Base-by-base conservation (phyloP, 345 rosid genomes). In the Lepidium africanum region DNA sequence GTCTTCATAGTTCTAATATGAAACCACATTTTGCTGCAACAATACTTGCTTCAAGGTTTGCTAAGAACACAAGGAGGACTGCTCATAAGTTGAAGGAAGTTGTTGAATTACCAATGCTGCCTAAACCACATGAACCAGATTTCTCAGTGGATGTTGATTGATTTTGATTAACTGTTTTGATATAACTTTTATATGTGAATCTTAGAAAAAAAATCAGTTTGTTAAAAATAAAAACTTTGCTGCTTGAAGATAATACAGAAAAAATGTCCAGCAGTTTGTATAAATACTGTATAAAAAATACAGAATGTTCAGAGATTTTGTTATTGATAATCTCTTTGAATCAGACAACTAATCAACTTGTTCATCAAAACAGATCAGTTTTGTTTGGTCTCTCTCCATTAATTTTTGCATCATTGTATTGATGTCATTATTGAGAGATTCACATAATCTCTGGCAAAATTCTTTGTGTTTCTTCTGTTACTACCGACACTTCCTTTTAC, bases 81-180 rank as follows among this genome's bases (percentile, higher is more conserved):
- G 81, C 83, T 56, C 89, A 82, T 73, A 93, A 84, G 81, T 41
- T 79, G 56, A 90, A 85, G 60, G 87, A 80, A 30, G 33, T 30
- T 14, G 81, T 80, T 4, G 83, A 77, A 37, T 70, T 93, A 90
- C 89, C 81, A 2, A 93, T 85, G 79, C 78, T 90, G 41, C 90
- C 45, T 58, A 93, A 93, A 76, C 98, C 97, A 1, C 86, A 84
- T 47, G 98, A 93, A 19, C 98, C 97, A 0, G 92, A 90, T 73
- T 93, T 93, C 74, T 84, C 90, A 4, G 80, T 79, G 11, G 93
- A 86, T 59, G 83, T 72, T 37, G 83, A 80, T 23, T 74, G 71
- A 66, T 53, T 66, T 15, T 67, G 54, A 53, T 66, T 69, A 54
- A 61, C 63, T 13, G 52, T 61, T 35, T 74, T 64, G 59, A 66